Percentiles rank a stretch among this genome's conserved stretches.
Evolutionary conservation across 2,329 filamentous ascomycete species (phyloP).

Genomic region (Aspergillus sp.): DNA sequence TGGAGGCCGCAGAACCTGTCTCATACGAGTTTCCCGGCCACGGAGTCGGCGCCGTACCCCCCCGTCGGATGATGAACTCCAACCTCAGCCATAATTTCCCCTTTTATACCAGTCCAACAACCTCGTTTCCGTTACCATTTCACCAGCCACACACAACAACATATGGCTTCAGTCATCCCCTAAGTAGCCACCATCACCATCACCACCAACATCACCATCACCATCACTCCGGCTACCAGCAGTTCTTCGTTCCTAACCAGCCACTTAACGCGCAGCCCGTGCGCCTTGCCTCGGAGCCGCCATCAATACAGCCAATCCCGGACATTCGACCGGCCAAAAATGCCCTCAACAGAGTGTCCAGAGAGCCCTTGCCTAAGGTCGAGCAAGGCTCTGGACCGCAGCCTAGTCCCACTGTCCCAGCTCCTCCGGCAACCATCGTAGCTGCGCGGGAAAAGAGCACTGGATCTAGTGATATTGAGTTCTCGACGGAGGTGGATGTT

Average conservation of each 20-base stretch:
- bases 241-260: constrained; percentile 34
- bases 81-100: constrained; percentile 34
- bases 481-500: constrained; percentile 80
- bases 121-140: constrained; percentile 39
- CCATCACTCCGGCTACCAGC: constrained; percentile 32
- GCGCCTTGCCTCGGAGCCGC: constrained; percentile 31
- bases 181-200: constrained; percentile 30
- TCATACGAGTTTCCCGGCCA: constrained; percentile 42
- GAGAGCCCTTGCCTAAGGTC: constrained; percentile 17
- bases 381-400: constrained; percentile 8
- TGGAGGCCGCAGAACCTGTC: constrained; percentile 44
- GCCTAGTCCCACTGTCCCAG: constrained; percentile 5
- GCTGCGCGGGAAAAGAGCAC: constrained; percentile 42
- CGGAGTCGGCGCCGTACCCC: constrained; percentile 35
- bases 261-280: constrained; percentile 25
- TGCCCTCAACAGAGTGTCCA: constrained; percentile 30
- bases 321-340: constrained; percentile 41
- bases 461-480: constrained; percentile 56
- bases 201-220: constrained; percentile 17
- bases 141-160: constrained; percentile 30
- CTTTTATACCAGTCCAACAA: constrained; percentile 38
- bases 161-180: constrained; percentile 35
- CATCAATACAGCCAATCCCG: constrained; percentile 35
- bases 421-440: constrained; percentile 3
- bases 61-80: constrained; percentile 40